phyloP scores from a whole-genome alignment of 108 stramenopile species.

The Cyclotella atomus region DNA sequence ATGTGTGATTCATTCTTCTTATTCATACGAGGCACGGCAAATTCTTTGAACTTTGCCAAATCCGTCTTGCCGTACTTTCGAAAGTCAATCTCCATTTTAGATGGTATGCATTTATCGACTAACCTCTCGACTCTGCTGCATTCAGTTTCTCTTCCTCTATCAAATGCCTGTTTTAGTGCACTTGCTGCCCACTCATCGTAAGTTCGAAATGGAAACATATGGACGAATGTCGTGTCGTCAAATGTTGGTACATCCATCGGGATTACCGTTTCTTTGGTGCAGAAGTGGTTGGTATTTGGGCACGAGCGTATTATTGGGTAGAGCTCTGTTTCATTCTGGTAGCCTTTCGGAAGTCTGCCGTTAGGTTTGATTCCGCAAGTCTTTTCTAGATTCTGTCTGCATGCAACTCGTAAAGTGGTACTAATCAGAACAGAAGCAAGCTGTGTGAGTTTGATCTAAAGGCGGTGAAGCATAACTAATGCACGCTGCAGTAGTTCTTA shows the following conservation, averaged over 20 bases:
- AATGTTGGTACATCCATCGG: constrained; percentile 19
- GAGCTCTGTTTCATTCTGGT: constrained; percentile 11
- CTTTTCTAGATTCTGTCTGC: neutral
- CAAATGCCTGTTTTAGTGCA: constrained; percentile 41
- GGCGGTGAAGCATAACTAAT: no score
- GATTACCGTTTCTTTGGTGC: constrained; percentile 22
- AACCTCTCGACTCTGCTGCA: constrained; percentile 1
- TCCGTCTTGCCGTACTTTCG: constrained; percentile 30
- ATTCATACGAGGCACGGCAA: constrained; percentile 15
- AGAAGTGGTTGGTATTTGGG: constrained; percentile 31
- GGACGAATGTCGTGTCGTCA: constrained; percentile 14
- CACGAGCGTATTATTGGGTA: constrained; percentile 20
- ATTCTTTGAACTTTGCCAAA: constrained; percentile 24
- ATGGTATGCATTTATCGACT: constrained; percentile 15
- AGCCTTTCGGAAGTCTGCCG: constrained; percentile 1
- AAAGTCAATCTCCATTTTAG: constrained; percentile 38
- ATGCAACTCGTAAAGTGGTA: constrained; percentile 30
- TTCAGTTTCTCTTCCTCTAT: constrained; percentile 22
- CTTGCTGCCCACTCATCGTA: constrained; percentile 39
- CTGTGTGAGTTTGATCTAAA: neutral
- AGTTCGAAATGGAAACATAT: constrained; percentile 45
- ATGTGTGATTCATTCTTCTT: constrained; percentile 25
- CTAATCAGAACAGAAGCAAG: neutral
- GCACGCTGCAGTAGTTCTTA: neutral
- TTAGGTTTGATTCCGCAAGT: constrained; percentile 16